phyloP scores from a whole-genome alignment of 2,329 filamentous ascomycete genomes.

The Triangularia setosa region DNA sequence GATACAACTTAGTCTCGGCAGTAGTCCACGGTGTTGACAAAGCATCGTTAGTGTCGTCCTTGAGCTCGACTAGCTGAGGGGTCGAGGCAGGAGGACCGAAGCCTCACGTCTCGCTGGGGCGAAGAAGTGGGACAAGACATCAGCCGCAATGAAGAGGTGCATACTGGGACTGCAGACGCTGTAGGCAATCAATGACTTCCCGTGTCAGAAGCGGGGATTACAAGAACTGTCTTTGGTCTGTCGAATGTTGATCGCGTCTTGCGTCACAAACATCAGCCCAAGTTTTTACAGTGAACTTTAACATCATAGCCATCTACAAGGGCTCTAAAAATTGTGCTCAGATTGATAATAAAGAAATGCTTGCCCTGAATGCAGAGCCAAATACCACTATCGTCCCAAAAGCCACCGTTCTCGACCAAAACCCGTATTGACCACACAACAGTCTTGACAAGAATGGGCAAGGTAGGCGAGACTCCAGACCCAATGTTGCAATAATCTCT shows the following conservation, averaged over 20 bases:
- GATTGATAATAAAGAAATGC: too few relatives aligned
- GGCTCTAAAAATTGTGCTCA: too few relatives aligned
- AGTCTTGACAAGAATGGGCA: not conserved
- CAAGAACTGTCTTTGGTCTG: not conserved
- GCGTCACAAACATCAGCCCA: not conserved
- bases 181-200: not conserved
- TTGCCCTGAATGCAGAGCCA: too few relatives aligned
- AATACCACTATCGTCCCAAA: not conserved
- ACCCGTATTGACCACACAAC: not conserved
- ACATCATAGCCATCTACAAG: too few relatives aligned
- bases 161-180: not conserved
- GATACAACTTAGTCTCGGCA: not conserved
- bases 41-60: not conserved
- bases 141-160: not conserved
- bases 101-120: not conserved
- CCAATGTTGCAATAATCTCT: conserved; percentile 6
- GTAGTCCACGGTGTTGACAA: not conserved
- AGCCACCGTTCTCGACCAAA: not conserved
- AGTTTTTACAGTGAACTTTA: too few relatives aligned
- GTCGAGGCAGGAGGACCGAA: not conserved
- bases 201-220: not conserved
- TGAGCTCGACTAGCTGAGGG: not conserved
- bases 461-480: not conserved
- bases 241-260: not conserved
- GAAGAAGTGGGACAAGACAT: not conserved